Evolutionary conservation across 139 green algal genomes (phyloP).

Genomic region (Deuterostichococcus epilithicus): DNA sequence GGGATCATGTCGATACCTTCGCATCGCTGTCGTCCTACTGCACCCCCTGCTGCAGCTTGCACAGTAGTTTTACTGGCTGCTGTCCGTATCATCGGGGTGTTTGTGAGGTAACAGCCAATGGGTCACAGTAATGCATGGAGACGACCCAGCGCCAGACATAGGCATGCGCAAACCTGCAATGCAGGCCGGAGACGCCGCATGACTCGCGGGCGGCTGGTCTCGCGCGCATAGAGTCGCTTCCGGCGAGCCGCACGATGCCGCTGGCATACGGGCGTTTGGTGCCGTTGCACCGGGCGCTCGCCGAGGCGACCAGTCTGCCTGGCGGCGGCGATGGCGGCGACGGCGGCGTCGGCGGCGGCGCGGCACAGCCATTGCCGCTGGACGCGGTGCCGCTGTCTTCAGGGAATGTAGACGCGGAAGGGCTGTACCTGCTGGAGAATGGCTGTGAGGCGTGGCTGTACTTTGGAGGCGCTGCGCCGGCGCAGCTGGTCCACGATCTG

Average conservation of each 20-base stretch:
- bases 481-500: constrained; percentile 42
- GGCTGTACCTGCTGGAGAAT: constrained; percentile 84
- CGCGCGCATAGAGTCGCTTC: constrained; percentile 57
- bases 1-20: no score
- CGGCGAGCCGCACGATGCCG: constrained; percentile 39
- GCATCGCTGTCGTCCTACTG: no score
- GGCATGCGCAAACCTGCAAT: no score
- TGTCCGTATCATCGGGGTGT: no score
- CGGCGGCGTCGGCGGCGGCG: background rate
- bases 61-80: no score
- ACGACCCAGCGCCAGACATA: no score
- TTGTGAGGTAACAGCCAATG: no score
- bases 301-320: background rate
- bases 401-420: constrained; percentile 56
- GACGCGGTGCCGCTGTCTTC: constrained; percentile 28
- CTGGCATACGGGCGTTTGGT: constrained; percentile 67
- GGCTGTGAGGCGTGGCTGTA: constrained; percentile 51
- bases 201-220: constrained; percentile 40
- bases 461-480: constrained; percentile 25
- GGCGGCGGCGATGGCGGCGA: background rate
- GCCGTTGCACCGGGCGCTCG: constrained; percentile 33
- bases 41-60: no score
- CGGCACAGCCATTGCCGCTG: background rate
- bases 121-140: no score
- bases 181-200: constrained; percentile 19